A percentile compares a stretch with the other conserved stretches of the same genome.
These are phyloP conservation scores for Lentinula sp. DNA, from an alignment of 768 basidiomycete species.

Conservation along the genomic window DNA sequence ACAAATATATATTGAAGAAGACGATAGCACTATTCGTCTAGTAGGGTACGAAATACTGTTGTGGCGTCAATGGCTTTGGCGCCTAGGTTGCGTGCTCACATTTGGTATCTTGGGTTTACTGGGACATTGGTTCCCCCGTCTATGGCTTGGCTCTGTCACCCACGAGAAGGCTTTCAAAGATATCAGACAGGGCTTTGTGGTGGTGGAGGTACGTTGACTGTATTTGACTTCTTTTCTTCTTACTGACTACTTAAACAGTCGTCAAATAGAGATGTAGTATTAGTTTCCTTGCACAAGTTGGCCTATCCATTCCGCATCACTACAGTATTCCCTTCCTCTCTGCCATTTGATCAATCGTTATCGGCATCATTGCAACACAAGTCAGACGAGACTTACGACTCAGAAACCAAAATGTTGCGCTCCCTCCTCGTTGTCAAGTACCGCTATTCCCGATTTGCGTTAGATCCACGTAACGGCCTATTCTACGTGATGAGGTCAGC, in stretches of 20 bases:
- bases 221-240: neutral
- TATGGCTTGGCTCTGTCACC: constrained; percentile 89
- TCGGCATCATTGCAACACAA: constrained; percentile 18
- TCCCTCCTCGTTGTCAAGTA: constrained; percentile 76
- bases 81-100: constrained; percentile 55
- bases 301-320: constrained; percentile 73
- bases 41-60: constrained; percentile 71
- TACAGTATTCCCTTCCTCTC: constrained; percentile 61
- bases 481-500: constrained; percentile 74
- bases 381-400: constrained; percentile 23
- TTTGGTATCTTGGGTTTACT: constrained; percentile 72
- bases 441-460: constrained; percentile 84
- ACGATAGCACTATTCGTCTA: constrained; percentile 84
- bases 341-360: constrained; percentile 21
- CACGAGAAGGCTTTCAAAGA: constrained; percentile 78
- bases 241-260: constrained; percentile 45
- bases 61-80: constrained; percentile 69
- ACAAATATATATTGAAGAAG: constrained; percentile 79
- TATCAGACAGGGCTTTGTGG: constrained; percentile 65
- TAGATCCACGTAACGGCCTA: constrained; percentile 78
- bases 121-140: constrained; percentile 88
- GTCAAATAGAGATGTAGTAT: constrained; percentile 71
- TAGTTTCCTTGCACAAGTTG: constrained; percentile 66
- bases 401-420: constrained; percentile 33
- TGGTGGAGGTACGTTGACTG: constrained; percentile 71